phyloP scores from a whole-genome alignment of 73 alveolate genomes.

The Tetrahymena elliotti region DNA sequence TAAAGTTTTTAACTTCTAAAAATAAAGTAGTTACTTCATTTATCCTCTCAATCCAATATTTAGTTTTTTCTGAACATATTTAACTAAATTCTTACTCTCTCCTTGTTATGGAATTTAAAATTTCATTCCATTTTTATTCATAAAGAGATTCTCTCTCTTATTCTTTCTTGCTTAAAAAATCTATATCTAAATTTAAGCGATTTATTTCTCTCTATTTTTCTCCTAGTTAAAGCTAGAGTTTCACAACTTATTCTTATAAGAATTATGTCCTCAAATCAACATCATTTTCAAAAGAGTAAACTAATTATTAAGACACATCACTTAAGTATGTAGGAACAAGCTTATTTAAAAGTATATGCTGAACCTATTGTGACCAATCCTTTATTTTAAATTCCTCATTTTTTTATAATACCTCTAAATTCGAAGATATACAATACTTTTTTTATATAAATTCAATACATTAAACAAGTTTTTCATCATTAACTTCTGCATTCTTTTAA shows the following conservation, averaged over 20 bases:
- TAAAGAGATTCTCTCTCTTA: not conserved
- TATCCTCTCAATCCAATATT: not conserved
- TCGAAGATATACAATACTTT: not conserved
- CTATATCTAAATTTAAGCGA: not conserved
- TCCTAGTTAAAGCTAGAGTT: not conserved
- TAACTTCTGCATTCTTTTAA: not conserved
- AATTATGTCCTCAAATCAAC: not conserved
- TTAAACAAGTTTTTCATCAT: not conserved
- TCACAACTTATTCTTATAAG: not conserved
- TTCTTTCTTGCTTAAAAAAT: not conserved
- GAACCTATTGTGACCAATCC: not conserved
- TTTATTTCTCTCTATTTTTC: not conserved
- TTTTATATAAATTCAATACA: not conserved
- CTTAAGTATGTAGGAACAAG: not conserved
- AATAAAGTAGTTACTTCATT: not conserved
- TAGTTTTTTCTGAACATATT: not conserved
- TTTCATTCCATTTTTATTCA: not conserved
- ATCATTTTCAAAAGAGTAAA: not conserved
- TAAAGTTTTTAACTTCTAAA: not conserved
- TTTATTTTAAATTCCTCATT: not conserved
- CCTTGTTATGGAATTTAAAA: not conserved
- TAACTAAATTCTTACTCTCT: not conserved
- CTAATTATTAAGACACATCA: not conserved
- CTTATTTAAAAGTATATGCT: not conserved
- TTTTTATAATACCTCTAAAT: not conserved